Base-by-base conservation (phyloP, 2,329 filamentous ascomycete species). In the Zopfia rhizophila region DNA sequence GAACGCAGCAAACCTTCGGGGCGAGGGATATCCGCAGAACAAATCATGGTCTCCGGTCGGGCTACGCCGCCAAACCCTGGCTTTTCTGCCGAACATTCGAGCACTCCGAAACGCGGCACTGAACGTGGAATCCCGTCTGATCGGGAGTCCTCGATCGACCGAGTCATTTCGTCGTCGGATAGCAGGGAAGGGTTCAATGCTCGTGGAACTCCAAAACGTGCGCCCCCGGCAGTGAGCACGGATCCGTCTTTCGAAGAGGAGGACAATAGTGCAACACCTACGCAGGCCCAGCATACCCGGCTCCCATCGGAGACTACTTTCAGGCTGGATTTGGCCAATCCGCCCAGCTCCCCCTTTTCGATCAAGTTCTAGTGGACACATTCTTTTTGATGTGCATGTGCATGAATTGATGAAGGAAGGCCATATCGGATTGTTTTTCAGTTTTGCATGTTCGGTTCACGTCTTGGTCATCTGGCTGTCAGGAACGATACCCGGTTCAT, bases 301-400 rank as follows among this genome's bases (percentile, higher is more conserved):
- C 63, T 56, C 12, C 54, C 53, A 7, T 69, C 66, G 11, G 63
- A 69, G 30, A 61, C 21, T 5, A 53, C 37, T 61, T 70, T 69
- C 44, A 61, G 67, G 42, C 53, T 70, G 27, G 66, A 69, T 28
- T 47, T 70, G 43, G 65, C 49, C 45, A 67, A 70, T 40, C 65
- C 64, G 27, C 68, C 68, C 30, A 65, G 61, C 48, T 72, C 68
- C 13, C 68, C 68, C 27, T 72, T 72, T 52, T 65, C 68, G 45
- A 65, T 71, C 46, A 69, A 70, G 35, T 71, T 71, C 42, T 69
- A 64, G 60, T 53, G 35, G 50, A 53, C 30, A 17, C 21, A 25
- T 38, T n/a, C 23, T 13, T 38, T 37, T 8, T 24, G 13, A 7
- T 39, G 36, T 14, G 55, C 37, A 53, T 55, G 51, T 57, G 51